phyloP scores from a whole-genome alignment of 768 basidiomycete species.

The Termitomyces sp. region DNA sequence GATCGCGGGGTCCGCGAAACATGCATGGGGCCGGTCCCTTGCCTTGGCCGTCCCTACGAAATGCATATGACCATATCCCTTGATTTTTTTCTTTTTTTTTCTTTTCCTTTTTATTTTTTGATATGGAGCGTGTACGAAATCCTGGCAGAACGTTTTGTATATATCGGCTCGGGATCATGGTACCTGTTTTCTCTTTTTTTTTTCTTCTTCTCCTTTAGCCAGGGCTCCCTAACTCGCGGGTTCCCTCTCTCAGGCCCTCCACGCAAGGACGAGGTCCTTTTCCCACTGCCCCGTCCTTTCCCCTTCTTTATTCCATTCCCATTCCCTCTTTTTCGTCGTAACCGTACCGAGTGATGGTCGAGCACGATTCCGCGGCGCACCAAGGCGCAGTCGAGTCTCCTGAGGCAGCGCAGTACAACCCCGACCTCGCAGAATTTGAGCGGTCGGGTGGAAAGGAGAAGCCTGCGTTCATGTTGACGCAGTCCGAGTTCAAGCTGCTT shows the following conservation, averaged over 20 bases:
- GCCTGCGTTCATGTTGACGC: constrained; percentile 23
- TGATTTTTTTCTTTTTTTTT: neutral
- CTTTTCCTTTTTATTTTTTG: too few relatives aligned
- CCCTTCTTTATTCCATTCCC: neutral
- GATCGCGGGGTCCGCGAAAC: neutral
- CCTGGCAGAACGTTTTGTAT: neutral
- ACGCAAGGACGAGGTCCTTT: neutral
- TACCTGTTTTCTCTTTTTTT: neutral
- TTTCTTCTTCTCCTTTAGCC: neutral
- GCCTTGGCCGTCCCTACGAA: neutral
- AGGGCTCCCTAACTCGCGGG: neutral
- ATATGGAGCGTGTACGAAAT: neutral
- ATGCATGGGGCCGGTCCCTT: neutral
- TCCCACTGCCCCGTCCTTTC: too few relatives aligned
- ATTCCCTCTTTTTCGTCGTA: neutral
- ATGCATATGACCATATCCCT: neutral
- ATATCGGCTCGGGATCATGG: neutral
- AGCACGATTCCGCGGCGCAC: neutral
- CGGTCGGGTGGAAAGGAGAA: constrained; percentile 14
- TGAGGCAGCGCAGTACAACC: neutral
- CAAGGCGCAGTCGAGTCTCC: neutral
- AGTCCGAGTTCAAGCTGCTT: constrained; percentile 53
- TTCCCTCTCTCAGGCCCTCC: neutral
- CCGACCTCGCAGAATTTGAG: constrained; percentile 23
- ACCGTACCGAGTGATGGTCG: neutral